phyloP scores from a whole-genome alignment of 176 grass and related monocot species.

The Saccharum spontaneum region DNA sequence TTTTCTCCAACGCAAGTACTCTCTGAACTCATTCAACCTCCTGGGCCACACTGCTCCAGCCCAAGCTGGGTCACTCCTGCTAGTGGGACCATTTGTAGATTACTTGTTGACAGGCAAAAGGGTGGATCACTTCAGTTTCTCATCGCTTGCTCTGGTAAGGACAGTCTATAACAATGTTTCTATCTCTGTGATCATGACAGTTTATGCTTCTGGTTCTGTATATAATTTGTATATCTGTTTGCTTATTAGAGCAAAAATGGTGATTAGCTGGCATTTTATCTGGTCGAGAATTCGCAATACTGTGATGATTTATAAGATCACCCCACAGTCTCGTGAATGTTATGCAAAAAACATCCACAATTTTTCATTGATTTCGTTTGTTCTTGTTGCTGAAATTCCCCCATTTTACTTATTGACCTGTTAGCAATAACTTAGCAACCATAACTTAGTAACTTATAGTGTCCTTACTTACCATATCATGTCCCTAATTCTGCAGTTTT shows the following conservation, averaged over 20 bases:
- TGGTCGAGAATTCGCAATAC: neutral
- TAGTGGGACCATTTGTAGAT: neutral
- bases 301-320: neutral
- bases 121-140: neutral
- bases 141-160: neutral
- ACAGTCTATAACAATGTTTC: neutral
- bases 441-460: neutral
- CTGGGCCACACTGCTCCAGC: neutral
- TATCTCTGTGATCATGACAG: neutral
- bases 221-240: neutral
- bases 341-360: neutral
- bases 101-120: neutral
- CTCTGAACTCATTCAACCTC: neutral
- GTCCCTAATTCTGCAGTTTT: slow-evolving; percentile 42
- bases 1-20: neutral
- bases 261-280: neutral
- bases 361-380: neutral
- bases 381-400: neutral
- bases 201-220: neutral
- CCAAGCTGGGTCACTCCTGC: neutral
- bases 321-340: neutral
- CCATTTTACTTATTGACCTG: neutral
- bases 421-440: neutral
- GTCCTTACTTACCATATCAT: neutral
- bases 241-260: neutral